Percentiles rank a stretch among this genome's conserved stretches.
Evolutionary conservation across 129 eudicot species (phyloP).

Genomic region (Lonicera japonica): DNA sequence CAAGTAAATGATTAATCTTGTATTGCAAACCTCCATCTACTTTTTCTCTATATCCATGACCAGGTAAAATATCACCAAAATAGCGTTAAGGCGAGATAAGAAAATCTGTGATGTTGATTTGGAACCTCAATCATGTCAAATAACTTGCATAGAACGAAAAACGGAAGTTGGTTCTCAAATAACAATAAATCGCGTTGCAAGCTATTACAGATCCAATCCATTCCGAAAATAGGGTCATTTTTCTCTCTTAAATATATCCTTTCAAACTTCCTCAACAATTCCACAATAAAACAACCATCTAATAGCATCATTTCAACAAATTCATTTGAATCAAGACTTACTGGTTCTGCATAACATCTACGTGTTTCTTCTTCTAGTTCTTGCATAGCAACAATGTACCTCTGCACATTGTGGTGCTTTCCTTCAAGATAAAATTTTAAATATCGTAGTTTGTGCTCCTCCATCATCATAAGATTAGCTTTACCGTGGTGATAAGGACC

Average conservation of each 20-base stretch:
- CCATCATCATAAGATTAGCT: constrained; percentile 6
- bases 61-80: constrained; percentile 3
- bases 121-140: constrained; percentile 6
- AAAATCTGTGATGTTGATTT: background rate
- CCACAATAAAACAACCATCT: constrained; percentile 24
- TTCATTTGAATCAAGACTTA: background rate
- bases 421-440: constrained; percentile 1
- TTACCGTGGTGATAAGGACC: constrained; percentile 21
- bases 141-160: constrained; percentile 14
- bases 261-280: background rate
- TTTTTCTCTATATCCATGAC: background rate
- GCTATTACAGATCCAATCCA: background rate
- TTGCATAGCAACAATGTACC: background rate
- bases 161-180: constrained; percentile 22
- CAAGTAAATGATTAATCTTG: constrained; percentile 17
- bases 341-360: constrained; percentile 10
- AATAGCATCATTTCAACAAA: constrained; percentile 18
- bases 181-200: constrained; percentile 7
- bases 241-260: background rate
- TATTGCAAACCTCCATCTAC: background rate
- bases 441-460: constrained; percentile 11
- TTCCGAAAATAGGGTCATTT: constrained; percentile 11
- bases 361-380: constrained; percentile 8
- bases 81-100: background rate
- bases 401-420: background rate